Conservation (phyloP, 257 asterid species). For the Mitragyna speciosa region DNA sequence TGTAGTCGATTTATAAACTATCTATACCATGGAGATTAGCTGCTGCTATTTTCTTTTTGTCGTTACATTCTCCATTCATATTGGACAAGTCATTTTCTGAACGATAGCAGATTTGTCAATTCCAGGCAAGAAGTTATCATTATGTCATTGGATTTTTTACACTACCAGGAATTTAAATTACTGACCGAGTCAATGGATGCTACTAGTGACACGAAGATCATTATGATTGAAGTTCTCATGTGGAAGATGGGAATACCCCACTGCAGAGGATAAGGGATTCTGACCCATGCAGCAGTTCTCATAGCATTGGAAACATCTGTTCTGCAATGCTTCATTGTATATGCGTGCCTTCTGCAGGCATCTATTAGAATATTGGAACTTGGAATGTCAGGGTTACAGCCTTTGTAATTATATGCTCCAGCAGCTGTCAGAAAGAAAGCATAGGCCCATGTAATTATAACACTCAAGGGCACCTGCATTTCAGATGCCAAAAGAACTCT, state of each 20-base stretch:
- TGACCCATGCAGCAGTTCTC: constrained; percentile 92
- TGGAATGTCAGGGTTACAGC: constrained; percentile 81
- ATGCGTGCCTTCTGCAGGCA: constrained; percentile 83
- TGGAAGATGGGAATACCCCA: constrained; percentile 97
- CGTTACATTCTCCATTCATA: too few species aligned
- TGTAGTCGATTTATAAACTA: neutral
- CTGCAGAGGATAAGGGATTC: constrained; percentile 93
- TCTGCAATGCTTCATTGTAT: constrained; percentile 95
- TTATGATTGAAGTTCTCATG: constrained; percentile 74
- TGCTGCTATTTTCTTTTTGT: too few species aligned
- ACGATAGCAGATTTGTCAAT: neutral
- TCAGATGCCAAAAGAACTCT: constrained; percentile 16
- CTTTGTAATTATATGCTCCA: constrained; percentile 91
- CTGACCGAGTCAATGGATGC: constrained; percentile 93
- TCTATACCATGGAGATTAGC: neutral
- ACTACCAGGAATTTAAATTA: constrained; percentile 10
- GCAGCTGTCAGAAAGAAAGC: constrained; percentile 94
- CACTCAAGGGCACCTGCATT: constrained; percentile 92
- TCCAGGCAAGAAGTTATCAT: neutral
- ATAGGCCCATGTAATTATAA: constrained; percentile 80
- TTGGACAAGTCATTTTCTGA: neutral
- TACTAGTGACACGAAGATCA: constrained; percentile 75
- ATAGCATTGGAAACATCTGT: constrained; percentile 93
- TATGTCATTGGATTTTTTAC: neutral
- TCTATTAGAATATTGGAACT: constrained; percentile 82